A percentile compares a stretch with the other conserved stretches of the same genome.
Conservation (phyloP, 371 early-diverging fungal species). For the Actinomucor elegans region DNA sequence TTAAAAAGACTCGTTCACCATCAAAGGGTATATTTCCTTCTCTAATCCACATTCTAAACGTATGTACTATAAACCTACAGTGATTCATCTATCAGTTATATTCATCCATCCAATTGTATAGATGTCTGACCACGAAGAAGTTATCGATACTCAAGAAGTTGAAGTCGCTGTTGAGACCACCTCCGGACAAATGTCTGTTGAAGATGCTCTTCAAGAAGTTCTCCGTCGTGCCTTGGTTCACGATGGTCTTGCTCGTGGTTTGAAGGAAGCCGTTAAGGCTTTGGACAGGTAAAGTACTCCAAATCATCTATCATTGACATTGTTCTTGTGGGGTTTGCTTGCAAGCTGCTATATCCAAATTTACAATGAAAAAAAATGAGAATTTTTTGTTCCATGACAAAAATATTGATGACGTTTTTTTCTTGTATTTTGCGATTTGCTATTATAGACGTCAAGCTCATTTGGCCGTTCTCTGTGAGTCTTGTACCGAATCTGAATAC, state of each 20-base stretch:
- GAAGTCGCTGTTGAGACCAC: constrained; percentile 82
- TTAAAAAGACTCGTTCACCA: too few species aligned
- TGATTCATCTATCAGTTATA: too few species aligned
- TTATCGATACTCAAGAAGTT: constrained; percentile 65
- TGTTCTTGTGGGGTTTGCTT: too few species aligned
- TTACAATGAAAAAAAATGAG: constrained; percentile 2
- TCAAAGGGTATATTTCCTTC: too few species aligned
- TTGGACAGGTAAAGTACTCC: constrained; percentile 92
- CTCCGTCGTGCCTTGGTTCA: constrained; percentile 93
- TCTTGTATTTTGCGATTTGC: neutral
- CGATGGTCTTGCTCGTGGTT: constrained; percentile 97
- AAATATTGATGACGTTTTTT: constrained; percentile 22
- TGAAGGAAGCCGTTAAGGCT: constrained; percentile 97
- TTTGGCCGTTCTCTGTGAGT: constrained; percentile 94
- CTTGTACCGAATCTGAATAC: constrained; percentile 95
- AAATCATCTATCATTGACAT: too few species aligned
- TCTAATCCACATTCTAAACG: constrained; percentile 6
- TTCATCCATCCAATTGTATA: constrained; percentile 9
- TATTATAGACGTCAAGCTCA: constrained; percentile 70
- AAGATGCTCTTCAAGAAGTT: constrained; percentile 97
- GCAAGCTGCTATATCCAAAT: too few species aligned
- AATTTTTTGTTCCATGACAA: constrained; percentile 8
- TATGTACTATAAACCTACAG: neutral
- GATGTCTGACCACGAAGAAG: constrained; percentile 66
- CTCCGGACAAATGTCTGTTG: constrained; percentile 80